A percentile compares a stretch with the other conserved stretches of the same genome.
Conservation (phyloP, 2,329 filamentous ascomycete genomes). For the Sphaerulina vaccinii region DNA sequence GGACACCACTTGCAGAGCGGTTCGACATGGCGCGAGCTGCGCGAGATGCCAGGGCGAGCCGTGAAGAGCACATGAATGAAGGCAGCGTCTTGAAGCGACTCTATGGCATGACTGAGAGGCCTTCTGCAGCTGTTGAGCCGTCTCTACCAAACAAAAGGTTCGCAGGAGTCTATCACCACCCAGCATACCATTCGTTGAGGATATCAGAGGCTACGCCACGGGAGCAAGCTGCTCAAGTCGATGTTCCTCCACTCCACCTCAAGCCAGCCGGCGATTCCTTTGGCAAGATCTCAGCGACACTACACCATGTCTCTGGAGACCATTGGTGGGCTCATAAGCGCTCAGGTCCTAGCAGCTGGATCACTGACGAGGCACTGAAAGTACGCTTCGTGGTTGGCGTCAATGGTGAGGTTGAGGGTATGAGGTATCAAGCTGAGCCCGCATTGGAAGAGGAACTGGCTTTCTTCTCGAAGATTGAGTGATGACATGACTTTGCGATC, state of each 20-base stretch:
- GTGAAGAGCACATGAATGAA: conserved; percentile 3
- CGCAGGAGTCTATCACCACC: conserved; percentile 15
- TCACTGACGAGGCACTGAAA: conserved; percentile 15
- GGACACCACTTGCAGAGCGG: conserved; percentile 5
- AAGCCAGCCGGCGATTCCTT: conserved; percentile 1
- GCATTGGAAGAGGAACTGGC: conserved; percentile 13
- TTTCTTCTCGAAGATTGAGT: conserved; percentile 17
- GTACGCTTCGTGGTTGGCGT: conserved; percentile 12
- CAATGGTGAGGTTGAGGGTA: conserved; percentile 14
- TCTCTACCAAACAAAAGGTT: conserved; percentile 3
- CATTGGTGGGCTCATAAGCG: conserved; percentile 16
- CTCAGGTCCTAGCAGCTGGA: conserved; percentile 11
- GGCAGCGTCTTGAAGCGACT: conserved; percentile 10
- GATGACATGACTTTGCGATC: too few species aligned
- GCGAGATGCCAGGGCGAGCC: not conserved
- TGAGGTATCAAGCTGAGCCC: conserved; percentile 15
- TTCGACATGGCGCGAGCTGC: conserved; percentile 5
- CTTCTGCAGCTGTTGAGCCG: not conserved
- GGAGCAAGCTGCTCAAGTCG: not conserved
- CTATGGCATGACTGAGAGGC: not conserved
- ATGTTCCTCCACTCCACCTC: conserved; percentile 10
- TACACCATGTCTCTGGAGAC: conserved; percentile 18
- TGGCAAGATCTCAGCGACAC: conserved; percentile 4
- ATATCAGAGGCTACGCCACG: conserved; percentile 1
- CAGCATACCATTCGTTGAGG: conserved; percentile 9